Conservation (phyloP, 805 yeast species). For the Yarrowia alimentaria region DNA sequence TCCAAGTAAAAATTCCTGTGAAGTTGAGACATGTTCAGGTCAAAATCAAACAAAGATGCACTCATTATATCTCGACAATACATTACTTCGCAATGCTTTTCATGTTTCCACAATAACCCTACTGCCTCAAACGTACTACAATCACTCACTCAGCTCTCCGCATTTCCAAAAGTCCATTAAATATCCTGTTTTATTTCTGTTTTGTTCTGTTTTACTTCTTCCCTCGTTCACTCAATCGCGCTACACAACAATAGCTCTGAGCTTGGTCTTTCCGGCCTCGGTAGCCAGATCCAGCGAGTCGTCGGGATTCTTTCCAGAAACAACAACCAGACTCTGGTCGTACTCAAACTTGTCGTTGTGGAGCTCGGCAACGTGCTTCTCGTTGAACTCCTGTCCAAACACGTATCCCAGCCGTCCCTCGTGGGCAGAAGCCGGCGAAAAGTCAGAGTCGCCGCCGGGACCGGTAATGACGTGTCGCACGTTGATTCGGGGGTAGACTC, state of each 20-base stretch:
- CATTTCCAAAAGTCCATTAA: no score
- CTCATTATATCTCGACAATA: no score
- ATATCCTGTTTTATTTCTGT: no score
- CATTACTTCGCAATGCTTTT: no score
- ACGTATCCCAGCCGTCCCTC: constrained; percentile 22
- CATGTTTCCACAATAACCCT: no score
- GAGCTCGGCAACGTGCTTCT: not conserved
- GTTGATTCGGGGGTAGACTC: constrained; percentile 21
- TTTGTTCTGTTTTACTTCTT: no score
- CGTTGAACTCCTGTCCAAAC: not conserved
- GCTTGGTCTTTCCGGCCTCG: constrained; percentile 23
- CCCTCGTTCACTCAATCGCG: no score
- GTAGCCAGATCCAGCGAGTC: constrained; percentile 15
- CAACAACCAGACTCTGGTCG: constrained; percentile 17
- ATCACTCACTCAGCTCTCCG: no score
- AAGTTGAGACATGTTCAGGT: no score
- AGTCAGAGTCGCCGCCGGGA: not conserved
- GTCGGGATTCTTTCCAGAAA: constrained; percentile 16
- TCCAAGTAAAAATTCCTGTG: no score
- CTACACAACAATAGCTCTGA: constrained; percentile 21
- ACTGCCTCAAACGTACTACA: no score
- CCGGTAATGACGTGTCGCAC: constrained; percentile 8
- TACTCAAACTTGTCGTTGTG: constrained; percentile 7
- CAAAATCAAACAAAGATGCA: no score
- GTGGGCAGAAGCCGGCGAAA: constrained; percentile 8